phyloP scores from a whole-genome alignment of 495 filamentous ascomycete species.

The Opeltia flavorubescens region DNA sequence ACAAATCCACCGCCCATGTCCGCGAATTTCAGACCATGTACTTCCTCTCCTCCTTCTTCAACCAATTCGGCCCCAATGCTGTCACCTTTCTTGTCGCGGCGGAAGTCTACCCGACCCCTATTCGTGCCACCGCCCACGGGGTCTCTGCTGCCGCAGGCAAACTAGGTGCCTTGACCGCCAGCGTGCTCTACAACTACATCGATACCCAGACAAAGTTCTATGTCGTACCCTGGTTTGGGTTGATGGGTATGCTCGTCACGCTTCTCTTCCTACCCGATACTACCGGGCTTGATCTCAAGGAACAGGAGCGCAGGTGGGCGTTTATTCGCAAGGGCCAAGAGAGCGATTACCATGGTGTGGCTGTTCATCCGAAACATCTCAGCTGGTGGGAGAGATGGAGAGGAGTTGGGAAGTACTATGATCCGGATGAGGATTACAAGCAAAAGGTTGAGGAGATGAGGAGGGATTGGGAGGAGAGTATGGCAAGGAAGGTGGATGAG shows the following conservation, averaged over 20 bases:
- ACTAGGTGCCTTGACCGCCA: constrained; percentile 65
- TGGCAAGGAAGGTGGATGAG: constrained; percentile 34
- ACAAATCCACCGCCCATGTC: constrained; percentile 47
- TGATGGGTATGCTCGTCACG: constrained; percentile 65
- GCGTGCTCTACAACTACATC: constrained; percentile 84
- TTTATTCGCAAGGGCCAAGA: constrained; percentile 63
- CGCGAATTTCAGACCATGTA: constrained; percentile 81
- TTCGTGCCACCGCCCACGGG: constrained; percentile 83
- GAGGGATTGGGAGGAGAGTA: constrained; percentile 44
- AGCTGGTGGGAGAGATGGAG: constrained; percentile 64
- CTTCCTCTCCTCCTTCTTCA: constrained; percentile 88
- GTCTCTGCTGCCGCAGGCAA: constrained; percentile 78
- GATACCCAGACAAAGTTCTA: constrained; percentile 58
- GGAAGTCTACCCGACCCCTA: constrained; percentile 79
- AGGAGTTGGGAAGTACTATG: constrained; percentile 60
- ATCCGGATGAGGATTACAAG: constrained; percentile 63
- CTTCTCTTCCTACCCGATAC: constrained; percentile 78
- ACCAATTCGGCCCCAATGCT: constrained; percentile 87
- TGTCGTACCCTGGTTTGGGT: constrained; percentile 84
- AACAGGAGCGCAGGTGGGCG: constrained; percentile 79
- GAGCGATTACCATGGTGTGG: constrained; percentile 74
- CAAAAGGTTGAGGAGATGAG: constrained; percentile 71
- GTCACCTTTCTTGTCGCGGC: constrained; percentile 87
- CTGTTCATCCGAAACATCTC: constrained; percentile 73
- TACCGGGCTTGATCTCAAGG: constrained; percentile 83